Percentiles rank a stretch among this genome's conserved stretches.
These are phyloP conservation scores for Mycena vulgaris DNA, from an alignment of 768 basidiomycete genomes.

Conservation along the genomic window DNA sequence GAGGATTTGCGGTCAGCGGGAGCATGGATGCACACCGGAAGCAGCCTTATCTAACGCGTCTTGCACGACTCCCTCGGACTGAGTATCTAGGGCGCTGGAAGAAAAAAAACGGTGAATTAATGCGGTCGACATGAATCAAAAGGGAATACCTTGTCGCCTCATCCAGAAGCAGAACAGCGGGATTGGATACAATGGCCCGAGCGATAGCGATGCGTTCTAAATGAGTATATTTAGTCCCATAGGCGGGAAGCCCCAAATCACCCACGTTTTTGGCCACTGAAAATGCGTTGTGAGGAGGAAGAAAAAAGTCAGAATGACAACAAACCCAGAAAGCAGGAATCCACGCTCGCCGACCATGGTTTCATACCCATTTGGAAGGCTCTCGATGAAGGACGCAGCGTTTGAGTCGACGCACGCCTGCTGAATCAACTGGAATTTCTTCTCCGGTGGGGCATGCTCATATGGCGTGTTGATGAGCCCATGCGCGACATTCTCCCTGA, in stretches of 20 bases:
- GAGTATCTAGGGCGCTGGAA: not conserved
- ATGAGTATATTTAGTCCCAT: too few relatives aligned
- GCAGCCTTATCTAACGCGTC: conserved; percentile 63
- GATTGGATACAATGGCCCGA: conserved; percentile 90
- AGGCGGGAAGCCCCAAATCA: too few relatives aligned
- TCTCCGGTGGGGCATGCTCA: conserved; percentile 78
- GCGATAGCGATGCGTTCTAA: conserved; percentile 88
- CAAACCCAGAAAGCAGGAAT: conserved; percentile 87
- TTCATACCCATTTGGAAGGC: conserved; percentile 87
- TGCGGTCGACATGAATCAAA: conserved; percentile 70
- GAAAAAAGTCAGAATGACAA: too few relatives aligned
- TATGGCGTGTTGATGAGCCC: conserved; percentile 83
- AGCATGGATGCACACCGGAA: not conserved
- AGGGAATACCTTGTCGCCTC: conserved; percentile 91
- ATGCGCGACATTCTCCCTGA: conserved; percentile 86
- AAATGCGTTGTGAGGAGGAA: too few relatives aligned
- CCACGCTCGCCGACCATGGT: conserved; percentile 93
- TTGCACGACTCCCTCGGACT: conserved; percentile 88
- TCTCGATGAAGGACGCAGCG: conserved; percentile 89
- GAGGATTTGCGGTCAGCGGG: conserved; percentile 69
- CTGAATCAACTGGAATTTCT: conserved; percentile 83
- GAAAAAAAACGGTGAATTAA: not conserved
- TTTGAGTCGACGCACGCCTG: conserved; percentile 92
- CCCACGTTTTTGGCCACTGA: conserved; percentile 83
- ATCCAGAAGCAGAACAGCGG: conserved; percentile 88